A percentile compares a stretch with the other conserved stretches of the same genome.
Evolutionary conservation across 257 asterid genomes (phyloP).

Genomic region (Nicotiana undulata): DNA sequence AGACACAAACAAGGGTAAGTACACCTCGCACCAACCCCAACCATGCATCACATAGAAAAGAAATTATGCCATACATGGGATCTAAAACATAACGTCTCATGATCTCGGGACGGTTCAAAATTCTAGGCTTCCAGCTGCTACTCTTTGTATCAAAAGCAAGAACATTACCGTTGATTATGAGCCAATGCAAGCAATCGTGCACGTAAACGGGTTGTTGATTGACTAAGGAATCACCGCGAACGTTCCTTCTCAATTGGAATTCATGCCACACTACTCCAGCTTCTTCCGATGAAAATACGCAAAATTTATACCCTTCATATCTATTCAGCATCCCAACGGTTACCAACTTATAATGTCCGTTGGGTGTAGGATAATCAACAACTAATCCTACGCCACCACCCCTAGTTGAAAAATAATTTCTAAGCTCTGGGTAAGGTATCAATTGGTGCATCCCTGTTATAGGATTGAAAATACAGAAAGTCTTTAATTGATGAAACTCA

Average conservation of each 20-base stretch:
- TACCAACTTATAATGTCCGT: background rate
- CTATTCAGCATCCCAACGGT: background rate
- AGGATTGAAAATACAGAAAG: slow-evolving; percentile 1
- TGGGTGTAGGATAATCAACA: background rate
- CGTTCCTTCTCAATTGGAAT: background rate
- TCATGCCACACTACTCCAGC: background rate
- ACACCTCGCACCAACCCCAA: background rate
- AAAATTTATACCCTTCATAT: background rate
- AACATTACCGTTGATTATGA: background rate
- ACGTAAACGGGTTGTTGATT: background rate
- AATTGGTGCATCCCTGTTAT: background rate
- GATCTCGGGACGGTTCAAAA: background rate
- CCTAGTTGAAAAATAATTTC: too few relatives aligned
- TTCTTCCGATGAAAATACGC: background rate
- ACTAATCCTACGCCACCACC: background rate
- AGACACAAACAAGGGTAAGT: background rate
- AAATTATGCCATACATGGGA: background rate
- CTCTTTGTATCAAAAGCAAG: background rate
- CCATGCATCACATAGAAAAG: background rate
- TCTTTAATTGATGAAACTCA: too few relatives aligned
- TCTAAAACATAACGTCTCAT: background rate
- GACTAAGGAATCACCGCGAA: background rate
- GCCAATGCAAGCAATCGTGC: background rate
- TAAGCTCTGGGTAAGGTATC: background rate
- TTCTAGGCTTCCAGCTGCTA: too few relatives aligned